Evolutionary conservation across 495 filamentous ascomycete species (phyloP).

Genomic region (Aspergillus incahuasiensis): DNA sequence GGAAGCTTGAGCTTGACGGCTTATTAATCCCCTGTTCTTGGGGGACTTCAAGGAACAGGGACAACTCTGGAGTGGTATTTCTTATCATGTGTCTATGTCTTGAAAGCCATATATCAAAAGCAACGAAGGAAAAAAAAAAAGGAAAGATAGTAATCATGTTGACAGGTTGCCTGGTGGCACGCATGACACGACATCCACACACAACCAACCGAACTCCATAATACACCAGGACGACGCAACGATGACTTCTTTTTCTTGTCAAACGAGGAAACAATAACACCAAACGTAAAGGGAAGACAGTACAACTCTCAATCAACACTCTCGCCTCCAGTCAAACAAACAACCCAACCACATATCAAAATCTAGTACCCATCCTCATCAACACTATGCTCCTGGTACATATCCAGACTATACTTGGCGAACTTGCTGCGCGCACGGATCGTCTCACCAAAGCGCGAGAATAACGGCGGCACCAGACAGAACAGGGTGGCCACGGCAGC

Average conservation of each 20-base stretch:
- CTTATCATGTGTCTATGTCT: slow-evolving; percentile 2
- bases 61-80: not conserved
- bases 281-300: not conserved
- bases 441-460: slow-evolving; percentile 40
- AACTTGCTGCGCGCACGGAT: slow-evolving; percentile 45
- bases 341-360: not conserved
- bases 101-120: not conserved
- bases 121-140: not conserved
- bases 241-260: not conserved
- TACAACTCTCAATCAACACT: not conserved
- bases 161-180: slow-evolving; percentile 5
- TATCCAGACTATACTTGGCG: slow-evolving; percentile 42
- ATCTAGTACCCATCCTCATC: slow-evolving; percentile 22
- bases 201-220: not conserved
- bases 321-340: not conserved
- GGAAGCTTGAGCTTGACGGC: not conserved
- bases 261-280: not conserved
- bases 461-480: slow-evolving; percentile 42
- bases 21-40: not conserved
- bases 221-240: not conserved
- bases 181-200: too few relatives aligned
- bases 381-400: slow-evolving; percentile 31
- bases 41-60: too few relatives aligned
- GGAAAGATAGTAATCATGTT: slow-evolving; percentile 6
- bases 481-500: slow-evolving; percentile 43